These are phyloP conservation scores for Bromus sterilis DNA, from an alignment of 176 grass and related monocot genomes.

Conservation along the genomic window DNA sequence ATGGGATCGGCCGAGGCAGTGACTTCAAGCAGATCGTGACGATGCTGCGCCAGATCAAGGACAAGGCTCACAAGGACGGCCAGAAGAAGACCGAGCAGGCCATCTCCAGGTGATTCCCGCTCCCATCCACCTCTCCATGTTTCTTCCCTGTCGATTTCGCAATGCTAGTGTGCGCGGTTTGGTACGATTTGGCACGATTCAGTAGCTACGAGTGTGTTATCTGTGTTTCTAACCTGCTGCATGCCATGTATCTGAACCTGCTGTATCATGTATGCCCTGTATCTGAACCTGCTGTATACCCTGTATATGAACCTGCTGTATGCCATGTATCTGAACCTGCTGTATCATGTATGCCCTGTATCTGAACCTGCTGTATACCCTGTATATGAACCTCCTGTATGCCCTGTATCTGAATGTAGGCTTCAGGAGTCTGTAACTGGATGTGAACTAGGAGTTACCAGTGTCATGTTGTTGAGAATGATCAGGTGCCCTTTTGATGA, in stretches of 20 bases:
- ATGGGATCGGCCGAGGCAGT: constrained; percentile 18
- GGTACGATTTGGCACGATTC: no score
- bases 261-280: no score
- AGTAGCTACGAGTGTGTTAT: not conserved
- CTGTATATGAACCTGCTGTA: no score
- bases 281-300: no score
- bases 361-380: no score
- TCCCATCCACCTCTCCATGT: not conserved
- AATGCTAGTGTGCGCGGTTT: not conserved
- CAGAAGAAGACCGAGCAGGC: constrained; percentile 75
- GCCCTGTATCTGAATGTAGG: no score
- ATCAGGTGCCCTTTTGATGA: not conserved
- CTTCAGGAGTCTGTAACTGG: not conserved
- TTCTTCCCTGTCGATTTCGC: not conserved
- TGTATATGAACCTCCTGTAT: no score
- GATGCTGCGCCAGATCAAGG: constrained; percentile 59
- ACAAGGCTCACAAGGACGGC: constrained; percentile 68
- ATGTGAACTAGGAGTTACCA: not conserved
- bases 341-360: no score
- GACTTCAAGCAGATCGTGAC: constrained; percentile 68
- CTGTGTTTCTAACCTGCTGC: not conserved
- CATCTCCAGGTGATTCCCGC: constrained; percentile 53
- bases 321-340: no score
- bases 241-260: not conserved
- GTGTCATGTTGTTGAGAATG: not conserved